Base-by-base conservation (phyloP, 306 rosid species). In the Begonia fuchsioides region DNA sequence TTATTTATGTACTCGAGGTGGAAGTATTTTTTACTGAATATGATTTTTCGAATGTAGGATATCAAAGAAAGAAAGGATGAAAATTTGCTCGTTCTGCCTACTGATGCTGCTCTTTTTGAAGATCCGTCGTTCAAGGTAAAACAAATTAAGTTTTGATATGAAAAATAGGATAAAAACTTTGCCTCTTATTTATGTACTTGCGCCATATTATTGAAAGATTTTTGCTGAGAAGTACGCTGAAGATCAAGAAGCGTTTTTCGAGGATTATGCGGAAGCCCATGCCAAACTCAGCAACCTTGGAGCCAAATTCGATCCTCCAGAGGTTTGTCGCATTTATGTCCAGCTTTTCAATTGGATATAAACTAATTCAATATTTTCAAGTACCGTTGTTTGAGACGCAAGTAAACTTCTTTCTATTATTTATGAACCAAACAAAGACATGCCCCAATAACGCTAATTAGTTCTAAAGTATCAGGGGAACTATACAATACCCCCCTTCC, bases 261-360 rank as follows among this genome's bases (percentile, higher is more conserved):
- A 79, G 66, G 98, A 92, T 69, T 85, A 82, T 64, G 98, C 98
- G 55, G 96, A 85, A 77, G 98, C 98, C 52, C 96, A 85, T 75
- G 94, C 96, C 52, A 92, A 85, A 66, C 94, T 92, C 47, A 79
- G 98, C 85, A 85, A 79, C 67, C 71, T 73, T 56, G 98, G 98
- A 56, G 94, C 94, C 57, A 85, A 79, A 66, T 85, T 92, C 71
- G 87, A 85, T 63, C 98, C 98, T 62, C 83, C 93, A 6, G 98
- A 92, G 98, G 96, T 82, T 49, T 62, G 79, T 68, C 12, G 3
- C n/a, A 47, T 13, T 60, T 50, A 40, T 40, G 12, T 26, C 35
- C 35, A 10, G 45, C 45, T 41, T 41, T 41, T 41, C 12, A 4
- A 26, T 26, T 26, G 35, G 35, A 26, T 26, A 26, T 8, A 6